These are phyloP conservation scores for Podaxis sp. DNA, from an alignment of 768 basidiomycete species.

Conservation along the genomic window DNA sequence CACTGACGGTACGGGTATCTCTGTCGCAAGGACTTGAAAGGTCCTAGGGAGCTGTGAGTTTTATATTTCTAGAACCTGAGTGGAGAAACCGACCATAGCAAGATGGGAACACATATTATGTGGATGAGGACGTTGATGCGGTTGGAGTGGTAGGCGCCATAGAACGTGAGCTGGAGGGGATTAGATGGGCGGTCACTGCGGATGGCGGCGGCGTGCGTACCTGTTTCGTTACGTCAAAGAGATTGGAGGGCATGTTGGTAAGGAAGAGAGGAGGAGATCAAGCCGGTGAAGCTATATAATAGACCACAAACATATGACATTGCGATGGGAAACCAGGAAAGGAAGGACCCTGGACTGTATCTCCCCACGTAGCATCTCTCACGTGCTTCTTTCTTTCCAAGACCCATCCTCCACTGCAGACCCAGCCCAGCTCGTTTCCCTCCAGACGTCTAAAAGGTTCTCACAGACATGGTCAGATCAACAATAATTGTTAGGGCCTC, in stretches of 20 bases:
- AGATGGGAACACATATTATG: conserved; percentile 76
- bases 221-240: conserved; percentile 72
- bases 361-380: conserved; percentile 10
- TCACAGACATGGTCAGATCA: conserved; percentile 68
- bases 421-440: conserved; percentile 2
- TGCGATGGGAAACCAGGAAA: background rate
- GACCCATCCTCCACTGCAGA: conserved; percentile 5
- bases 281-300: conserved; percentile 12
- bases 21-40: conserved; percentile 45
- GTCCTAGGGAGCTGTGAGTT: conserved; percentile 42
- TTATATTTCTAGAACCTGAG: background rate
- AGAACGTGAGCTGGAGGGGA: conserved; percentile 74
- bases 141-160: conserved; percentile 89
- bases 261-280: conserved; percentile 8
- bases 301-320: conserved; percentile 13
- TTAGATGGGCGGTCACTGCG: background rate
- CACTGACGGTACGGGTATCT: conserved; percentile 47
- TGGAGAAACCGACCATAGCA: conserved; percentile 60
- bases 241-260: conserved; percentile 31
- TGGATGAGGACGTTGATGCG: conserved; percentile 83
- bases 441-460: conserved; percentile 12
- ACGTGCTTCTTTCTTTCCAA: conserved; percentile 15
- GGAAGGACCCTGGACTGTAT: background rate
- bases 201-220: conserved; percentile 28
- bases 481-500: conserved; percentile 82